These are phyloP conservation scores for Lodderomyces parapsilosis DNA, from an alignment of 1,139 yeast species.

Conservation along the genomic window DNA sequence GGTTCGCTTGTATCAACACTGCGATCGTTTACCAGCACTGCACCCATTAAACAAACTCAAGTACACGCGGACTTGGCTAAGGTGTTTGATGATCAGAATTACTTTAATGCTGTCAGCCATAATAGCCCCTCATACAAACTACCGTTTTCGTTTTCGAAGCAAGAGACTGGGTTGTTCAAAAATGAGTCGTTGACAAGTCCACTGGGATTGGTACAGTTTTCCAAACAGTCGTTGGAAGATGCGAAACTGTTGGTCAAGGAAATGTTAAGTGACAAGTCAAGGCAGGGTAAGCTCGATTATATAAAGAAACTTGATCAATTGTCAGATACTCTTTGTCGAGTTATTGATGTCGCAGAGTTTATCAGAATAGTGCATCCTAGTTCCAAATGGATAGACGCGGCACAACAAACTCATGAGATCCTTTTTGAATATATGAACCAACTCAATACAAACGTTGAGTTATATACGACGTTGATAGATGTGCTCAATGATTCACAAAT, in stretches of 20 bases:
- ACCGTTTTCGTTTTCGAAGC: slow-evolving; percentile 16
- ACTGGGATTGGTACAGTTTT: slow-evolving; percentile 66
- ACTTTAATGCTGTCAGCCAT: slow-evolving; percentile 37
- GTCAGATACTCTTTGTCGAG: slow-evolving; percentile 87
- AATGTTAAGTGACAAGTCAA: slow-evolving; percentile 39
- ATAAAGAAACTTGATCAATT: slow-evolving; percentile 75
- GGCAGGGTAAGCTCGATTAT: slow-evolving; percentile 50
- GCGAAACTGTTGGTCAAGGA: slow-evolving; percentile 63
- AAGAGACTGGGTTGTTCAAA: slow-evolving; percentile 64
- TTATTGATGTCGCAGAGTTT: slow-evolving; percentile 91
- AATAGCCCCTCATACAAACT: slow-evolving; percentile 13
- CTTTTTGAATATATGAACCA: slow-evolving; percentile 95
- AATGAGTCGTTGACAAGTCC: slow-evolving; percentile 71
- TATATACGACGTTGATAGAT: slow-evolving; percentile 58
- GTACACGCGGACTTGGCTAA: slow-evolving; percentile 20
- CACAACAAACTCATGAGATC: slow-evolving; percentile 84
- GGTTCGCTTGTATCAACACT: not conserved
- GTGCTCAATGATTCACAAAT: slow-evolving; percentile 50
- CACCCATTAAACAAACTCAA: not conserved
- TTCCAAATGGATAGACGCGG: slow-evolving; percentile 67
- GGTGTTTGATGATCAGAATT: slow-evolving; percentile 49
- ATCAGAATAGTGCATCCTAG: slow-evolving; percentile 87
- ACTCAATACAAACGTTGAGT: slow-evolving; percentile 77
- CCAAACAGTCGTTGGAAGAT: slow-evolving; percentile 56
- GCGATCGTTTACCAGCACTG: not conserved